Conservation (phyloP, 2,329 filamentous ascomycete genomes). For the Fusarium oxysporum region DNA sequence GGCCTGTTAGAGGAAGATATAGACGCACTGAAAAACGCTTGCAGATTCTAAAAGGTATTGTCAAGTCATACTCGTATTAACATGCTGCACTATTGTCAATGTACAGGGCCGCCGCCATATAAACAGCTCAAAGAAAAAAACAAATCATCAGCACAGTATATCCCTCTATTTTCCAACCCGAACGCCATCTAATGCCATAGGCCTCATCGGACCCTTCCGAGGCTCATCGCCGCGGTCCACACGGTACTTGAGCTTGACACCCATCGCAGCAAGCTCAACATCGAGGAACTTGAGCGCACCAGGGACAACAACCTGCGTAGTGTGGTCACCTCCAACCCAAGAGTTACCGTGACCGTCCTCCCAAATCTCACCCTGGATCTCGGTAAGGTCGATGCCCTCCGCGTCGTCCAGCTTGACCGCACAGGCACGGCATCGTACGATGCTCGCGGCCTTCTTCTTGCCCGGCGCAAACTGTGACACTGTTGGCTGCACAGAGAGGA, state of each 20-base stretch:
- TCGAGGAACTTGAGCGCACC: conserved; percentile 94
- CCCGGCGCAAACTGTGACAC: conserved; percentile 71
- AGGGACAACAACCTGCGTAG: conserved; percentile 90
- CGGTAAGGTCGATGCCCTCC: conserved; percentile 65
- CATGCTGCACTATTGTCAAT: conserved; percentile 26
- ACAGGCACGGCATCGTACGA: conserved; percentile 84
- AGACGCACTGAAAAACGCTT: neutral
- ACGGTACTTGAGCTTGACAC: conserved; percentile 89
- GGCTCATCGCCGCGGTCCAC: conserved; percentile 73
- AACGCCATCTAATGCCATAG: conserved; percentile 50
- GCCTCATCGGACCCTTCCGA: conserved; percentile 63
- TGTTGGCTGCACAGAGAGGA: conserved; percentile 86
- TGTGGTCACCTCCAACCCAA: conserved; percentile 90
- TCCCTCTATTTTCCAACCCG: conserved; percentile 45
- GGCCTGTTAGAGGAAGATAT: neutral
- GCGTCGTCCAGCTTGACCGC: conserved; percentile 71
- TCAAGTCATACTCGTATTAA: conserved; percentile 36
- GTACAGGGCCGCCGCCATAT: conserved; percentile 25
- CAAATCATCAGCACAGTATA: conserved; percentile 30
- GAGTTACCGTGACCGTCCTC: conserved; percentile 88
- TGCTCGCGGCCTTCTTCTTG: conserved; percentile 74
- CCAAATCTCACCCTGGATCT: conserved; percentile 82
- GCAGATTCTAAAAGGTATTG: neutral
- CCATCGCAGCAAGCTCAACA: conserved; percentile 96
- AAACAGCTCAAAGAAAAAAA: conserved; percentile 35